Evolutionary conservation across 176 grass and related monocot genomes (phyloP).

Genomic region (Urochloa ruziziensis): DNA sequence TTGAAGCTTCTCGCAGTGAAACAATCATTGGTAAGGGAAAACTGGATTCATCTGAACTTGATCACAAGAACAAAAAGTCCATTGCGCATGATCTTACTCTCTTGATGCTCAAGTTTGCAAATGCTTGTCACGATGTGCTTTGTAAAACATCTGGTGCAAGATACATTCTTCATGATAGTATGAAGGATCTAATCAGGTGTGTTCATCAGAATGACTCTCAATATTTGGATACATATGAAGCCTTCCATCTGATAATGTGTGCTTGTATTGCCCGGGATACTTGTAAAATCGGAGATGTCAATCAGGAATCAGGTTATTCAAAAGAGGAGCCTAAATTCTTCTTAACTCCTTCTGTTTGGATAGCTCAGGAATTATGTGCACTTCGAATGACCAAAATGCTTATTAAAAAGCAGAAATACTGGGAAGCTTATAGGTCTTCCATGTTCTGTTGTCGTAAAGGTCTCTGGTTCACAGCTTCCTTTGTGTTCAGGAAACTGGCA

Average conservation of each 20-base stretch:
- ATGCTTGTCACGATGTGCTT: constrained; percentile 52
- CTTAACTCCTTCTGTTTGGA: constrained; percentile 39
- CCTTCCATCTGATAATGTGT: constrained; percentile 54
- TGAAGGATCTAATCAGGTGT: constrained; percentile 49
- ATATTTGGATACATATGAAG: constrained; percentile 57
- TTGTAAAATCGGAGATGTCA: constrained; percentile 28
- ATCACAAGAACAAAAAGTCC: constrained; percentile 8
- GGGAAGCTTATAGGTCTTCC: constrained; percentile 81
- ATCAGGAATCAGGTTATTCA: constrained; percentile 28
- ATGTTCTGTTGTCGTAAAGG: constrained; percentile 72
- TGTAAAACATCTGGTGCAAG: constrained; percentile 29
- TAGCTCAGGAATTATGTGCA: constrained; percentile 57
- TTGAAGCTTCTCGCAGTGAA: constrained; percentile 23
- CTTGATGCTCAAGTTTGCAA: constrained; percentile 54
- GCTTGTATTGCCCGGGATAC: constrained; percentile 27
- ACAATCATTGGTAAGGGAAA: constrained; percentile 12
- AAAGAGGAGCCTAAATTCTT: constrained; percentile 6
- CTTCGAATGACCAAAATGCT: constrained; percentile 55
- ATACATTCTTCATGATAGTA: constrained; percentile 37
- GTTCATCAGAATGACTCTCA: constrained; percentile 44
- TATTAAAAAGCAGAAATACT: constrained; percentile 64
- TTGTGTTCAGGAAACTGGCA: constrained; percentile 81
- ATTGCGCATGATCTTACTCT: constrained; percentile 33
- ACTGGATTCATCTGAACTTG: constrained; percentile 8
- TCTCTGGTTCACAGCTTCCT: constrained; percentile 78